A percentile compares a stretch with the other conserved stretches of the same genome.
These are phyloP conservation scores for Haematococcus sp. DNA, from an alignment of 139 green algal genomes.

Conservation along the genomic window DNA sequence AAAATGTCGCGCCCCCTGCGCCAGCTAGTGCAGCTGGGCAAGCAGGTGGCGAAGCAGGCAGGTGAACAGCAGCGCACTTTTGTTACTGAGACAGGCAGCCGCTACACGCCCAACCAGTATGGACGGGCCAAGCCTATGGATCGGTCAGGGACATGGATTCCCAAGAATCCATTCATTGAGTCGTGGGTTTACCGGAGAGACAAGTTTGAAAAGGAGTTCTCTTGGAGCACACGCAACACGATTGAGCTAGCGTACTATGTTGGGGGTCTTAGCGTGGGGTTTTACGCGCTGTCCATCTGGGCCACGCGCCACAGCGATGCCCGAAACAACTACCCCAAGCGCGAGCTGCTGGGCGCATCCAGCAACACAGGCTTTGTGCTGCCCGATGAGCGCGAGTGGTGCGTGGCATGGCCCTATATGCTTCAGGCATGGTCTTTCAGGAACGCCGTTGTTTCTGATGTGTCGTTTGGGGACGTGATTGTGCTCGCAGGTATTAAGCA, in stretches of 20 bases:
- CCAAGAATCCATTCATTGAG: constrained; percentile 42
- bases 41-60: no score
- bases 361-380: constrained; percentile 21
- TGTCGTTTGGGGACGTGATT: no score
- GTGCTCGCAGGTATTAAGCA: no score
- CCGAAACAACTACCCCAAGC: constrained; percentile 16
- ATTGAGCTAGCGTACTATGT: constrained; percentile 23
- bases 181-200: constrained; percentile 27
- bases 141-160: constrained; percentile 12
- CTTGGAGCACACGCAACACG: constrained; percentile 27
- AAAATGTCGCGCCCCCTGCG: no score
- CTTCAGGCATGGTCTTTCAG: no score
- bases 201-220: constrained; percentile 32
- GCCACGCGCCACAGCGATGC: constrained; percentile 12
- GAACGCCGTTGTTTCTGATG: no score
- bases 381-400: constrained; percentile 32
- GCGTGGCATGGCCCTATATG: background rate
- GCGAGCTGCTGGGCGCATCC: constrained; percentile 6
- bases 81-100: background rate
- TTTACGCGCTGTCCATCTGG: constrained; percentile 16
- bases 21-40: no score
- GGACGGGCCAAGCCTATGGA: constrained; percentile 17
- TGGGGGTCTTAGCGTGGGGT: constrained; percentile 10
- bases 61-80: no score
- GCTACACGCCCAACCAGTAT: constrained; percentile 22